Base-by-base conservation (phyloP, 2,329 filamentous ascomycete genomes). In the Fonsecaea multimorphosa region DNA sequence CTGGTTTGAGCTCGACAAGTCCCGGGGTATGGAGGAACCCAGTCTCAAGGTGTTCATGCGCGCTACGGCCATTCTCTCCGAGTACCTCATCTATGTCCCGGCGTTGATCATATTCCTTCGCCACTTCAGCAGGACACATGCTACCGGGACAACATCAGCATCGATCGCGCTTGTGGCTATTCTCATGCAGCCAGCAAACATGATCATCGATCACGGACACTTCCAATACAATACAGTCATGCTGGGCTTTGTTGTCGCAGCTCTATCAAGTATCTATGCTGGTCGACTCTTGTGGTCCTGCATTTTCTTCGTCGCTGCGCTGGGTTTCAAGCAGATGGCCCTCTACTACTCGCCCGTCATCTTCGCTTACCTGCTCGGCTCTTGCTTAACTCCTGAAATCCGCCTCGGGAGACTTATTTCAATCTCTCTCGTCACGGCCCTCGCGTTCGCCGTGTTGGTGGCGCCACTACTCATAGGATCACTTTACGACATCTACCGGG, bases 301-400 rank as follows among this genome's bases (percentile, higher is more conserved):
- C 68, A 86, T 97, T 65, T 97, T 97, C 81, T 99, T 99, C 73
- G 95, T 99, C 6, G 87, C 87, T 16, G 91, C 94, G 2, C 83
- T 99, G n/a, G 92, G 92, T 5, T 99, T 98, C 84, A 99, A 99
- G 82, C 95, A 99, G 78, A 99, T 99, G 96, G 94, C 94, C 0
- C 84, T 99, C 16, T 99, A 98, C 81, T 99, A 97, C 78, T 93
- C 96, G 2, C 93, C 96, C 14, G 89, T 90, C 22, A 89, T 98
- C 64, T 98, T 98, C 76, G 90, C 92, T 34, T 99, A 93, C 74
- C 87, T 99, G 1, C 82, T 98, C 0, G 95, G 94, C 8, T 88
- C 89, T 74, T 97, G 93, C 75, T 73, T 96, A n/a, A 89, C 89
- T 69, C 93, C 93, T 0, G 83, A 83, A 11, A 78, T 93, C 73